These are phyloP conservation scores for Bimuria novae-zelandiae DNA, from an alignment of 2,329 filamentous ascomycete species.

Conservation along the genomic window DNA sequence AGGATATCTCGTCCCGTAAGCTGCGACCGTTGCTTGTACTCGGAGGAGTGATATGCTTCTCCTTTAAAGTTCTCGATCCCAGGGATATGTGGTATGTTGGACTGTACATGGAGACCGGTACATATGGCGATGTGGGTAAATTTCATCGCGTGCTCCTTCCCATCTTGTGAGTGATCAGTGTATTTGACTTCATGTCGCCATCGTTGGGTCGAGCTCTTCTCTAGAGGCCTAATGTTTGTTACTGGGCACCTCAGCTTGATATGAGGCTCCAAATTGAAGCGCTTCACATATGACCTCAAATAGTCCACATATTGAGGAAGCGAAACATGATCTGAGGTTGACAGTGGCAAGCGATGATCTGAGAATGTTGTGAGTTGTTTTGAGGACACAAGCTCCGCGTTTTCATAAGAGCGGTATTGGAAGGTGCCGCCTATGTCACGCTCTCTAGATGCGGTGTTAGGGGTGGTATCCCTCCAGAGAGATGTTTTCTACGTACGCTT, in stretches of 20 bases:
- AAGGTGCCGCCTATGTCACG: constrained; percentile 55
- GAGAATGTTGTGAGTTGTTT: constrained; percentile 59
- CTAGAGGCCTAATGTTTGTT: constrained; percentile 25
- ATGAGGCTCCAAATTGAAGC: constrained; percentile 26
- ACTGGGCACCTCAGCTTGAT: constrained; percentile 36
- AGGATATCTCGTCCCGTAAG: constrained; percentile 33
- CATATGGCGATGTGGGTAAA: constrained; percentile 39
- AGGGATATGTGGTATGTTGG: constrained; percentile 33
- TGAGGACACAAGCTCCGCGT: constrained; percentile 57
- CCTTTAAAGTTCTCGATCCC: constrained; percentile 36
- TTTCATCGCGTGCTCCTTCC: constrained; percentile 26
- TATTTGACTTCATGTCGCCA: constrained; percentile 40
- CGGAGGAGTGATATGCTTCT: constrained; percentile 34
- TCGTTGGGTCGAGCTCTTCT: constrained; percentile 19
- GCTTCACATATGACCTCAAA: constrained; percentile 32
- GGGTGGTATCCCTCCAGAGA: background rate
- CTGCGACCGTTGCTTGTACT: constrained; percentile 35
- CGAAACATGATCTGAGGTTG: constrained; percentile 45
- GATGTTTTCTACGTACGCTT: constrained; percentile 34
- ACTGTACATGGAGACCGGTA: constrained; percentile 38
- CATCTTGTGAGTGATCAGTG: constrained; percentile 15
- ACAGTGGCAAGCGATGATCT: constrained; percentile 51
- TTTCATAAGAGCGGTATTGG: constrained; percentile 53
- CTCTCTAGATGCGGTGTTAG: constrained; percentile 32
- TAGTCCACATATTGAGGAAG: constrained; percentile 40